phyloP scores from a whole-genome alignment of 2,329 filamentous ascomycete species.

The Escovopsis weberi region DNA sequence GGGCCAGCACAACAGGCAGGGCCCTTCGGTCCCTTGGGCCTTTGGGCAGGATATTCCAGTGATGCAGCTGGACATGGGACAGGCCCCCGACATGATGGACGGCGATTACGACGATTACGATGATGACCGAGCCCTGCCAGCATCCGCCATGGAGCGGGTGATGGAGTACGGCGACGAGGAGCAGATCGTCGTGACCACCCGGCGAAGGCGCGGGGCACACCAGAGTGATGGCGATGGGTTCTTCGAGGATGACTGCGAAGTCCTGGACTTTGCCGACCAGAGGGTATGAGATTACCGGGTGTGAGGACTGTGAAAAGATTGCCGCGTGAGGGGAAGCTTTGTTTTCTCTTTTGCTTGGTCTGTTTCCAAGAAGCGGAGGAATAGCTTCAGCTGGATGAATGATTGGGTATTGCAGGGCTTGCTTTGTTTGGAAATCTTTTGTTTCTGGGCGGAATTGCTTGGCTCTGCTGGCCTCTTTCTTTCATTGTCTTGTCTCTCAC shows the following conservation, averaged over 20 bases:
- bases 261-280: slow-evolving; percentile 73
- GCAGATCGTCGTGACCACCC: slow-evolving; percentile 70
- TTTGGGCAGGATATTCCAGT: slow-evolving; percentile 43
- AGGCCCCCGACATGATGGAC: slow-evolving; percentile 26
- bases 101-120: slow-evolving; percentile 38
- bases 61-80: slow-evolving; percentile 38
- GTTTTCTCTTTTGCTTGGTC: slow-evolving; percentile 4
- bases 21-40: slow-evolving; percentile 30
- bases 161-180: slow-evolving; percentile 50
- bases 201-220: slow-evolving; percentile 46
- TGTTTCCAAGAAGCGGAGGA: slow-evolving; percentile 4
- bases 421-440: slow-evolving; percentile 1
- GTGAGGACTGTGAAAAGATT: too few relatives aligned
- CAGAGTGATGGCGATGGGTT: slow-evolving; percentile 56
- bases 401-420: background rate
- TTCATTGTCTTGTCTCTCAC: slow-evolving; percentile 13
- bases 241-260: slow-evolving; percentile 86
- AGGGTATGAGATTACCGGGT: slow-evolving; percentile 31
- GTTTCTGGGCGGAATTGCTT: background rate
- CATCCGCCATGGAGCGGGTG: slow-evolving; percentile 49
- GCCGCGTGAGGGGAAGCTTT: too few relatives aligned
- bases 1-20: background rate
- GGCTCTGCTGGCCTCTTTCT: too few relatives aligned
- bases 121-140: slow-evolving; percentile 44
- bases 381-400: slow-evolving; percentile 2